These are phyloP conservation scores for Eimeria praecox DNA, from an alignment of 169 alveolate genomes.

Conservation along the genomic window DNA sequence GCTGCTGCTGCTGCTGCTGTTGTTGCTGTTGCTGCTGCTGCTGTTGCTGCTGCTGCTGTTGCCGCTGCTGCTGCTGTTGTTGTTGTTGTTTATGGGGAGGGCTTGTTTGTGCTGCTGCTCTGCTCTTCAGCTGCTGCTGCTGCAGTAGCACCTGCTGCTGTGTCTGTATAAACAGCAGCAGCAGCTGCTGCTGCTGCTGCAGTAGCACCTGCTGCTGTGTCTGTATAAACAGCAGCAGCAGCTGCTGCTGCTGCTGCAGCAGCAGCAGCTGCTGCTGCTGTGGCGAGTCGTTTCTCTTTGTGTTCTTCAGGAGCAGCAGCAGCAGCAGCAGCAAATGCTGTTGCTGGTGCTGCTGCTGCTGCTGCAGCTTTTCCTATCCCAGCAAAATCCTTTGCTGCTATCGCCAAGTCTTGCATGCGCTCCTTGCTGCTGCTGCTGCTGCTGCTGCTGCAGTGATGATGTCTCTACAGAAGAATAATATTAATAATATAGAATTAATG, in stretches of 20 bases:
- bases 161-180: no score
- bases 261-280: neutral
- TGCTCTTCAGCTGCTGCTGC: neutral
- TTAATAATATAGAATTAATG: neutral
- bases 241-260: neutral
- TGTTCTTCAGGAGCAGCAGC: no score
- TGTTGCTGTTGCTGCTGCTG: neutral
- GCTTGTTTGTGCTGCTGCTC: neutral
- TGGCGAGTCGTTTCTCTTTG: no score
- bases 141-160: neutral
- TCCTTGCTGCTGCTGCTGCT: constrained; percentile 1
- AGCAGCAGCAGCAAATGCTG: no score
- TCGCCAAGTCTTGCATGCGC: neutral
- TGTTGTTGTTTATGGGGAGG: neutral
- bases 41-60: neutral
- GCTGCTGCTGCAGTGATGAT: neutral
- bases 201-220: no score
- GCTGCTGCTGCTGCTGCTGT: constrained; percentile 20
- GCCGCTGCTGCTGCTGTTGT: constrained; percentile 5
- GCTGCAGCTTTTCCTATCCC: neutral
- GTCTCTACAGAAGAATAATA: neutral
- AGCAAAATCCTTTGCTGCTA: neutral
- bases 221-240: no score
- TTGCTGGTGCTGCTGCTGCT: neutral
- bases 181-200: constrained; percentile 10